Base-by-base conservation (phyloP, 345 rosid genomes). In the Isatis tinctoria region DNA sequence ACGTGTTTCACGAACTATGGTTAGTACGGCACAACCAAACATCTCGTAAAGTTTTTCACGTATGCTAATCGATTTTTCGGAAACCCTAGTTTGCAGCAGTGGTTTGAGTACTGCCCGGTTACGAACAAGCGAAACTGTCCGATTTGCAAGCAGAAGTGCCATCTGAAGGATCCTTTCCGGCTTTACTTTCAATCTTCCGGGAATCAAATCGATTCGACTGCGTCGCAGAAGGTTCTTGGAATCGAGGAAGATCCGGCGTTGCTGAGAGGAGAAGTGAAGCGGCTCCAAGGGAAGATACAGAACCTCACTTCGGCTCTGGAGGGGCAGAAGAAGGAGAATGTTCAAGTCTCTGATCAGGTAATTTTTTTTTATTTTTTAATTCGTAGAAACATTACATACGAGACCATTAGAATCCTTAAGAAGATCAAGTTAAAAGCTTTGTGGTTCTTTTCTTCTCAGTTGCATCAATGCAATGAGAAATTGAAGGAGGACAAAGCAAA, bases 1-100 rank as follows among this genome's bases (percentile, higher is more conserved):
- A 95, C 27, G 99, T 95, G 74, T 92, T 95, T 83, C 98, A 95
- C 82, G 97, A 92, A 56, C 88, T 90, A 57, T 95, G 98, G 98
- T 92, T 48, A 70, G 74, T 72, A 24, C 17, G 5, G 6, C n/a
- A 24, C 20, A 57, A 56, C 33, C 57, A 4, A 10, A 6, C 3
- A 7, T 20, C 20, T 67, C 51, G 0, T 9, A 1, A 3, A 33
- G 3, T 28, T 12, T 0, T 20, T 10, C 10, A n/a, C 8, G 2
- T 6, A 32, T 43, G 39, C 12, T 59, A 14, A 51, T 80, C 17
- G 18, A n/a, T 11, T 0, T 17, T 62, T 52, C 9, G 47, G 40
- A 65, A 79, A 83, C 70, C 78, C 20, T 75, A 96, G 96, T 78
- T 78, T 92, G 81, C 99, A 92, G 80, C 97, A 92, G 74, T 92